A percentile compares a stretch with the other conserved stretches of the same genome.
phyloP scores from a whole-genome alignment of 78 protist genomes.

The Dictyostelium discoideum region dicty_2.7 NC_007088.5:5785501-5786000 shows the following conservation, averaged over 20 bases:
- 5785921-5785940: constrained; percentile 51
- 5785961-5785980: constrained; percentile 6
- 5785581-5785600: constrained; percentile 23
- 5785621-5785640: constrained; percentile 81
- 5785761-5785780: too few species aligned
- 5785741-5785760: too few species aligned
- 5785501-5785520: constrained; percentile 14
- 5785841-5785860: constrained; percentile 55
- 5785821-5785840: not conserved
- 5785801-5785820: not conserved
- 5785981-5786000: not conserved
- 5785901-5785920: constrained; percentile 52
- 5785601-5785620: constrained; percentile 34
- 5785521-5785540: constrained; percentile 29
- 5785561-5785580: constrained; percentile 78
- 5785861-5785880: constrained; percentile 42
- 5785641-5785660: constrained; percentile 83
- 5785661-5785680: constrained; percentile 47
- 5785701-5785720: not conserved
- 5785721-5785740: not conserved
- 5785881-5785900: constrained; percentile 42
- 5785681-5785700: constrained; percentile 44
- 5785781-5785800: not conserved
- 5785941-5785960: constrained; percentile 45
- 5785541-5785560: constrained; percentile 48